phyloP scores from a whole-genome alignment of 1,284 basidiomycete species.

The Naganishia cerealis region DNA sequence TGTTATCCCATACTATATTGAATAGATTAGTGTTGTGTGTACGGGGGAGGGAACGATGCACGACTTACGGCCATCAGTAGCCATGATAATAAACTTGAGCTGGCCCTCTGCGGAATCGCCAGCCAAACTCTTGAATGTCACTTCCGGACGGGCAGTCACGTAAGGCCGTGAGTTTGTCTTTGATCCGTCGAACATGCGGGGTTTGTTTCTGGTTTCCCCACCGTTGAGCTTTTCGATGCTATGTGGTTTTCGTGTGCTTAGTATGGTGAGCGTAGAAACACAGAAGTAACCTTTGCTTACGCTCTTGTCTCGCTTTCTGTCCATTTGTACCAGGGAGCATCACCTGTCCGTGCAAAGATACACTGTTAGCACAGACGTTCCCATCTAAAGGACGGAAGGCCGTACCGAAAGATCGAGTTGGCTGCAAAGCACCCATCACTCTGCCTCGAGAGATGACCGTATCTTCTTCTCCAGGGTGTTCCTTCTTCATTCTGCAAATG shows the following conservation, averaged over 20 bases:
- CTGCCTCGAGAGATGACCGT: conserved; percentile 82
- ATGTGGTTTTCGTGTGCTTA: neutral
- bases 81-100: conserved; percentile 76
- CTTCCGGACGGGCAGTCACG: conserved; percentile 83
- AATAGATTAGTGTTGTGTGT: neutral
- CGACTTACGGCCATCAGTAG: conserved; percentile 73
- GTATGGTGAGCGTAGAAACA: neutral
- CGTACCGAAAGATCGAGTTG: conserved; percentile 77
- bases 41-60: neutral
- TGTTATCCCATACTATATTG: conserved; percentile 75
- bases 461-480: conserved; percentile 84
- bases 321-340: conserved; percentile 82
- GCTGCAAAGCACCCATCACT: conserved; percentile 88
- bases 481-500: conserved; percentile 69
- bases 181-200: conserved; percentile 61
- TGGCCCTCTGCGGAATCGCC: conserved; percentile 50
- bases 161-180: conserved; percentile 86
- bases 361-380: neutral
- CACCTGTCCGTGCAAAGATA: conserved; percentile 46
- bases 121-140: conserved; percentile 73
- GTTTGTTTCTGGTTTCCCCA: conserved; percentile 35
- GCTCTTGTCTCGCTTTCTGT: conserved; percentile 65
- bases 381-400: neutral
- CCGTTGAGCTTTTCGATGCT: conserved; percentile 12
- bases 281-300: conserved; percentile 57